Evolutionary conservation across 1,284 basidiomycete genomes (phyloP).

Genomic region (Schizopora paradoxa): DNA sequence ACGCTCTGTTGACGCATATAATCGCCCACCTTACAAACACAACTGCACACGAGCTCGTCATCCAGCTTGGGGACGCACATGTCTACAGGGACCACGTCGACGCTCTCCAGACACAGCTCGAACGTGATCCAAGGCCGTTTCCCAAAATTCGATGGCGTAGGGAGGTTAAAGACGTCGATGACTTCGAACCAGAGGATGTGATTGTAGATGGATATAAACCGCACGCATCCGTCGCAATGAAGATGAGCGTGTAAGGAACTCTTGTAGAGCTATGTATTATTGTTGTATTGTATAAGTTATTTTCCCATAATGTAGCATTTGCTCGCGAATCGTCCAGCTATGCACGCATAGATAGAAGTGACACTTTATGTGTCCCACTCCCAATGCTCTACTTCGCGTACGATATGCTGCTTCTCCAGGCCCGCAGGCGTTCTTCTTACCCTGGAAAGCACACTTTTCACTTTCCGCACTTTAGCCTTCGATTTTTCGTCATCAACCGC

Average conservation of each 20-base stretch:
- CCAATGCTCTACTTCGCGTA: conserved; percentile 12
- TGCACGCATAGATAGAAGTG: too few relatives aligned
- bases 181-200: conserved; percentile 79
- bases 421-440: conserved; percentile 51
- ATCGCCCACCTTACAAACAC: conserved; percentile 88
- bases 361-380: background rate
- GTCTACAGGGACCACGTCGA: conserved; percentile 93
- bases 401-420: conserved; percentile 14
- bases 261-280: background rate
- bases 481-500: conserved; percentile 5
- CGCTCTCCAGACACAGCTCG: conserved; percentile 78
- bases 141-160: conserved; percentile 76
- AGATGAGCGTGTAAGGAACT: conserved; percentile 91
- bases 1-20: conserved; percentile 95
- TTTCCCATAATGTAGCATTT: background rate
- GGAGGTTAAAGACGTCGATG: conserved; percentile 71
- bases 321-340: too few relatives aligned
- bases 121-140: conserved; percentile 76
- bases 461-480: conserved; percentile 4
- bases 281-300: background rate
- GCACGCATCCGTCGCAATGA: conserved; percentile 88
- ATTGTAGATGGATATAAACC: conserved; percentile 85
- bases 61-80: conserved; percentile 95
- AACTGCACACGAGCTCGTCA: conserved; percentile 82
- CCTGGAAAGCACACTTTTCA: conserved; percentile 52